Evolutionary conservation across 305 asterid species (phyloP).

Genomic region (Plantago coronopus): DNA sequence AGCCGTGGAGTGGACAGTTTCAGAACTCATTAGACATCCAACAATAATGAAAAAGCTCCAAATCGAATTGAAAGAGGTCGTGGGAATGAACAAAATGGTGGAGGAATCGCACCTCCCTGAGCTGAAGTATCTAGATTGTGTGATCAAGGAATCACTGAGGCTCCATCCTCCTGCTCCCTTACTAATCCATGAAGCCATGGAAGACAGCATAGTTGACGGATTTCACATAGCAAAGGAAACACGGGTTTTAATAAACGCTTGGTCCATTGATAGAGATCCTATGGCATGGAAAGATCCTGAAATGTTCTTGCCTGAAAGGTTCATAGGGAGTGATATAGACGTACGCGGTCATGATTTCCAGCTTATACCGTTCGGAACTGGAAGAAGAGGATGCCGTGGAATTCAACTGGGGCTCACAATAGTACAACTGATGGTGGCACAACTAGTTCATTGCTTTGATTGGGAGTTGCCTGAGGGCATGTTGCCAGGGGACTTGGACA

Average conservation of each 20-base stretch:
- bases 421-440: constrained; percentile 33
- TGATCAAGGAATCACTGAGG: constrained; percentile 37
- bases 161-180: constrained; percentile 34
- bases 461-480: constrained; percentile 24
- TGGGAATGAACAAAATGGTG: constrained; percentile 32
- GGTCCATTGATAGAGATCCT: constrained; percentile 38
- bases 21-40: constrained; percentile 37
- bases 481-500: constrained; percentile 4
- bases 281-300: constrained; percentile 33
- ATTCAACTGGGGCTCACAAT: constrained; percentile 36
- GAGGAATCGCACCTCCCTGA: constrained; percentile 39
- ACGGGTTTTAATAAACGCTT: constrained; percentile 25
- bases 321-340: constrained; percentile 24
- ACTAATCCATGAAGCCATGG: constrained; percentile 28
- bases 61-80: constrained; percentile 33
- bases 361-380: constrained; percentile 44
- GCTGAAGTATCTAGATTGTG: constrained; percentile 36
- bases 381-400: constrained; percentile 46
- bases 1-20: constrained; percentile 39
- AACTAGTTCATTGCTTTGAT: constrained; percentile 36
- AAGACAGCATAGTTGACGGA: constrained; percentile 29
- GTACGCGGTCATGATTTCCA: constrained; percentile 30
- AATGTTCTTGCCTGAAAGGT: constrained; percentile 37
- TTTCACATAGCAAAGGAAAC: constrained; percentile 32
- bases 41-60: constrained; percentile 23